phyloP scores from a whole-genome alignment of 2,329 filamentous ascomycete species.

The Colletotrichum eremochloae region DNA sequence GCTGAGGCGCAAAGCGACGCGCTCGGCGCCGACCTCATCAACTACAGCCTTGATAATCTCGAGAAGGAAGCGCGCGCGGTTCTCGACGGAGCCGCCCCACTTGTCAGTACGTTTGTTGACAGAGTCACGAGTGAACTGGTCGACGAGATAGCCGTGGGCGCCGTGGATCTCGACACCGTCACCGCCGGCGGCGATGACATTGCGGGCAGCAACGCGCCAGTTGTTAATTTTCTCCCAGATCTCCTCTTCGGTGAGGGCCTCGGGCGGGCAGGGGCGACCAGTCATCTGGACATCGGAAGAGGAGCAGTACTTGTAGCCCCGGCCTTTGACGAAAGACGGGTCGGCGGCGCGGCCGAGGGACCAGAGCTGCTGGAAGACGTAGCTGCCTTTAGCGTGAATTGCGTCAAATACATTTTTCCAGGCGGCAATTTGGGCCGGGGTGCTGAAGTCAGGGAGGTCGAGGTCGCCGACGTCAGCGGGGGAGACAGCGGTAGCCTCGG shows the following conservation, averaged over 20 bases:
- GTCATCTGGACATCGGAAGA: conserved; percentile 46
- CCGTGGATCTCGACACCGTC: conserved; percentile 69
- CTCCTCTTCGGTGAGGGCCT: conserved; percentile 58
- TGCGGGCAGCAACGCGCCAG: conserved; percentile 62
- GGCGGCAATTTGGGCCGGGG: conserved; percentile 45
- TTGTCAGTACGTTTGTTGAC: conserved; percentile 56
- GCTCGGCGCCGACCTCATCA: conserved; percentile 50
- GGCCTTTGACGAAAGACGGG: conserved; percentile 37
- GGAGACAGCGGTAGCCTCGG: conserved; percentile 50
- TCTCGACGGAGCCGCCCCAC: conserved; percentile 67
- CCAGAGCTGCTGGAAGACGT: conserved; percentile 46
- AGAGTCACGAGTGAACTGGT: conserved; percentile 64
- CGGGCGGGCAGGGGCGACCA: conserved; percentile 40
- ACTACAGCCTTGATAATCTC: conserved; percentile 61
- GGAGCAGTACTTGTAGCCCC: conserved; percentile 48
- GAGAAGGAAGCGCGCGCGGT: conserved; percentile 65
- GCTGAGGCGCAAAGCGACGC: conserved; percentile 55
- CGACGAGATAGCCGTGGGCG: conserved; percentile 67
- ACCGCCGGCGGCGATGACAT: conserved; percentile 59
- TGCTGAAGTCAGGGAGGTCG: conserved; percentile 60
- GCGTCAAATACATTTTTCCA: conserved; percentile 48
- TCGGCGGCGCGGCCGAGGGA: conserved; percentile 42
- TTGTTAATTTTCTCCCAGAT: conserved; percentile 71
- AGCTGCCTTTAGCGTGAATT: conserved; percentile 49
- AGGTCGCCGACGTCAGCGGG: conserved; percentile 44